A percentile compares a stretch with the other conserved stretches of the same genome.
These are phyloP conservation scores for Hericium alpestre DNA, from an alignment of 768 basidiomycete genomes.

Conservation along the genomic window DNA sequence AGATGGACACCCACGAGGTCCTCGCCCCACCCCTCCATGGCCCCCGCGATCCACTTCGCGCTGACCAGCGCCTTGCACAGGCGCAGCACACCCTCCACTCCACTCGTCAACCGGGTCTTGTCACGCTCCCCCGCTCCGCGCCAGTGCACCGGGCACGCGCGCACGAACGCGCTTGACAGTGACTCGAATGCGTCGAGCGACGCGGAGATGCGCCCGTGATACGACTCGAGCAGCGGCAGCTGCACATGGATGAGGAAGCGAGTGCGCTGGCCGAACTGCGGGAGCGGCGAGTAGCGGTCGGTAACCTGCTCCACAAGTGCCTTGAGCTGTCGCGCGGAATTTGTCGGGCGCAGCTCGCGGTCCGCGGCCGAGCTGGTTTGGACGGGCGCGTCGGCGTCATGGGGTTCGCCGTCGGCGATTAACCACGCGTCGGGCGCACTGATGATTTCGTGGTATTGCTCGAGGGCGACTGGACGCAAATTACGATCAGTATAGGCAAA, in stretches of 20 bases:
- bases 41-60: conserved; percentile 57
- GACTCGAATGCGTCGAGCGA: conserved; percentile 93
- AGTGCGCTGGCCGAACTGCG: conserved; percentile 62
- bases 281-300: conserved; percentile 87
- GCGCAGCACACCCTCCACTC: conserved; percentile 73
- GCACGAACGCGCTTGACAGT: conserved; percentile 75
- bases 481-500: background rate
- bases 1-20: conserved; percentile 57
- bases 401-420: conserved; percentile 54
- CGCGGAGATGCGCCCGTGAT: conserved; percentile 65
- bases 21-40: conserved; percentile 80
- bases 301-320: conserved; percentile 87
- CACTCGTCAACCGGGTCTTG: conserved; percentile 54
- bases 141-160: conserved; percentile 89
- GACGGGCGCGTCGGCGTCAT: conserved; percentile 17
- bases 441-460: conserved; percentile 80
- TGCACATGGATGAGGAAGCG: conserved; percentile 82
- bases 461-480: conserved; percentile 59
- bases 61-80: conserved; percentile 82
- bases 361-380: conserved; percentile 2
- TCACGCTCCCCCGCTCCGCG: conserved; percentile 37
- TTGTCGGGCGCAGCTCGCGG: conserved; percentile 54
- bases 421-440: conserved; percentile 77
- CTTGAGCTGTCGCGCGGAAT: conserved; percentile 75
- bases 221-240: conserved; percentile 71